Base-by-base conservation (phyloP, 345 rosid genomes). In the Physaria fendleri region DNA sequence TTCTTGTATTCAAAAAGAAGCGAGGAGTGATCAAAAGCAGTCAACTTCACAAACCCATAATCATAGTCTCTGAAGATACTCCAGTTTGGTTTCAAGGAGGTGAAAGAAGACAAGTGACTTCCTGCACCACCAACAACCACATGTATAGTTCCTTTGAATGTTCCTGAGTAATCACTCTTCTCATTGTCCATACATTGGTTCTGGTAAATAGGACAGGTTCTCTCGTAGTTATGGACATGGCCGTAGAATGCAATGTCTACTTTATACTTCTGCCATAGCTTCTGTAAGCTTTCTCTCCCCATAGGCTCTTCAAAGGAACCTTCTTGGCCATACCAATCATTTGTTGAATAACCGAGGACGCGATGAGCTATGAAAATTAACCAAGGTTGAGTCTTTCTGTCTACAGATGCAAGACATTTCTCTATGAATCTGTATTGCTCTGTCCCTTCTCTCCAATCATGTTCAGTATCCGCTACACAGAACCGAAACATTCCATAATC, bases 71-170 rank as follows among this genome's bases (percentile, higher is more conserved):
- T 77, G 63, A 73, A 76, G 2, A 90, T 15, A 69, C 97, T 90
- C 95, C 97, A 84, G 1, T 28, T 48, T 0, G 95, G 90, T 0
- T 41, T 60, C 28, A 75, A 16, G 8, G 45, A 3, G 33, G 82
- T 84, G 72, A 71, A 90, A 2, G 22, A 2, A 0, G 92, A 79
- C 25, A 90, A 69, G 60, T 82, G 92, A 71, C 81, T 68, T 14
- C 95, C 97, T 56, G 72, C 97, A 16, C 95, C 97, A 0, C 95
- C 97, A 10, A 62, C 90, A 0, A 86, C 97, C 3, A 82, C 81
- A 38, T 84, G 90, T 61, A 86, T 90, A 9, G 95, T 84, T 59
- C 92, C 95, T 2, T 67, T 74, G 50, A 82, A 43, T 0, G 70
- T 23, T 60, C 95, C 97, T 1, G 83, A 73, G 65, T 81, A 86